Evolutionary conservation across 768 basidiomycete species (phyloP).

Genomic region (Mycena rosella): DNA sequence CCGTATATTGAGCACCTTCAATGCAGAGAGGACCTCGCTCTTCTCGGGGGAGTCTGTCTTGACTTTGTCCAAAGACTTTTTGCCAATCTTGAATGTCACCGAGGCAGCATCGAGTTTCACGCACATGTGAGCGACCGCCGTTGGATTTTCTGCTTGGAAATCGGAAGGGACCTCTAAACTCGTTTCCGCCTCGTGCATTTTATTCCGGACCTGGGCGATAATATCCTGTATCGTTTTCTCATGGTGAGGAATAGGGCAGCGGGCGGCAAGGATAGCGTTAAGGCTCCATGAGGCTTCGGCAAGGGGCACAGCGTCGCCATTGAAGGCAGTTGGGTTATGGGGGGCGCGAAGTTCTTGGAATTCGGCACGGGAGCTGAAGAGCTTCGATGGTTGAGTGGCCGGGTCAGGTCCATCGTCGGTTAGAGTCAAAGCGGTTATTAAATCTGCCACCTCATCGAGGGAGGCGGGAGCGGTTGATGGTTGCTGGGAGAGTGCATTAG

Average conservation of each 20-base stretch:
- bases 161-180: not conserved
- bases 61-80: too few relatives aligned
- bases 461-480: too few relatives aligned
- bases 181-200: conserved; percentile 14
- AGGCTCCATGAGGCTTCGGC: conserved; percentile 18
- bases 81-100: too few relatives aligned
- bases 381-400: conserved; percentile 25
- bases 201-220: not conserved
- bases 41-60: too few relatives aligned
- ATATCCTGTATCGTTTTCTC: too few relatives aligned
- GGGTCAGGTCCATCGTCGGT: conserved; percentile 24
- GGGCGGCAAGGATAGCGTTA: conserved; percentile 8
- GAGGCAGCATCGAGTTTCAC: too few relatives aligned
- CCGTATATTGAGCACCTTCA: too few relatives aligned
- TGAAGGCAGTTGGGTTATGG: conserved; percentile 15
- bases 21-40: too few relatives aligned
- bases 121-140: too few relatives aligned
- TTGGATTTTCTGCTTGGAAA: too few relatives aligned
- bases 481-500: too few relatives aligned
- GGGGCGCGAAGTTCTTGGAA: conserved; percentile 15
- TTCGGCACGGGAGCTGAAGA: conserved; percentile 26
- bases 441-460: not conserved
- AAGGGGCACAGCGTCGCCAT: conserved; percentile 1
- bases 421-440: conserved; percentile 4
- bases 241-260: too few relatives aligned